phyloP scores from a whole-genome alignment of 1,284 basidiomycete genomes.

The Moesziomyces globuligerus region DNA sequence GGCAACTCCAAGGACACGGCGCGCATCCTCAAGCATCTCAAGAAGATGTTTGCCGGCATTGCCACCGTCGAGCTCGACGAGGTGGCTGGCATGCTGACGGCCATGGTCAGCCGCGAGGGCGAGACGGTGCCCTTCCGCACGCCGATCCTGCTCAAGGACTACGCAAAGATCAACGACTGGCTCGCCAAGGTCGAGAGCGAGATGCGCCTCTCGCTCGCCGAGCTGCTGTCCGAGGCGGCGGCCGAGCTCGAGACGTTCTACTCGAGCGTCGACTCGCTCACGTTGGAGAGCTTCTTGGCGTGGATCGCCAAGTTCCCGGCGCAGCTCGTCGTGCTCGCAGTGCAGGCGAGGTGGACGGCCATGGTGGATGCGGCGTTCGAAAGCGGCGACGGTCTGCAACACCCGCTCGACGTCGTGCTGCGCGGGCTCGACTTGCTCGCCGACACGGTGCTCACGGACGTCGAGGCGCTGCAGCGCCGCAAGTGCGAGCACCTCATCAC shows the following conservation, averaged over 20 bases:
- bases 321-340: slow-evolving; percentile 90
- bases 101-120: slow-evolving; percentile 76
- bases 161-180: slow-evolving; percentile 99
- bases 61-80: slow-evolving; percentile 84
- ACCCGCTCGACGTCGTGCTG: slow-evolving; percentile 78
- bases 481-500: slow-evolving; percentile 99
- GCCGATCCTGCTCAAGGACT: slow-evolving; percentile 88
- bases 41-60: slow-evolving; percentile 99
- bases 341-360: slow-evolving; percentile 93
- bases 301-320: slow-evolving; percentile 96
- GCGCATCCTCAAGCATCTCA: slow-evolving; percentile 97
- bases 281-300: slow-evolving; percentile 77
- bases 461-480: slow-evolving; percentile 85
- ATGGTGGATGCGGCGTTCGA: slow-evolving; percentile 82
- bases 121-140: slow-evolving; percentile 87
- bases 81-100: slow-evolving; percentile 68
- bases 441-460: slow-evolving; percentile 91
- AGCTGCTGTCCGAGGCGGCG: slow-evolving; percentile 81
- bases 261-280: slow-evolving; percentile 70
- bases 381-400: slow-evolving; percentile 73
- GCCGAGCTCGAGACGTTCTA: slow-evolving; percentile 83
- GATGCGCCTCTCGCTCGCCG: slow-evolving; percentile 91
- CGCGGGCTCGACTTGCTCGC: slow-evolving; percentile 92
- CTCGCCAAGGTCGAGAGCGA: slow-evolving; percentile 88
- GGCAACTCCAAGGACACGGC: slow-evolving; percentile 99